These are phyloP conservation scores for Teunomyces funiuensis DNA, from an alignment of 805 yeast genomes.

Conservation along the genomic window DNA sequence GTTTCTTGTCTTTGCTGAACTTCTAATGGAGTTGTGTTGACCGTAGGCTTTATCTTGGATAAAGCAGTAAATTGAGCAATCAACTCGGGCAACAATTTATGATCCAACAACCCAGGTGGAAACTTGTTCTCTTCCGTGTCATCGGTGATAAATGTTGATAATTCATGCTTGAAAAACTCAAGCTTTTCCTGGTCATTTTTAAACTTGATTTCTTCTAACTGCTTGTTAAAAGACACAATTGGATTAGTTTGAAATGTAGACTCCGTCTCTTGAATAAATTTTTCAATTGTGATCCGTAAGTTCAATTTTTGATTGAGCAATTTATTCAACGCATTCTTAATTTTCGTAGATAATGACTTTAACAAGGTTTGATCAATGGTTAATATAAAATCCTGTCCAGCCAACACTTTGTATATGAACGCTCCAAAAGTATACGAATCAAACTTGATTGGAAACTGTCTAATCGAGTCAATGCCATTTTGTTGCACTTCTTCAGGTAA, in stretches of 20 bases:
- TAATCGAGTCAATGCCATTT: constrained; percentile 43
- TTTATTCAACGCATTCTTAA: constrained; percentile 25
- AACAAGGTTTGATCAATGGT: not conserved
- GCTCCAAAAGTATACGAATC: constrained; percentile 68
- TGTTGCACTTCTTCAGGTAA: constrained; percentile 50
- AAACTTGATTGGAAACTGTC: constrained; percentile 42
- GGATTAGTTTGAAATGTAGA: constrained; percentile 36
- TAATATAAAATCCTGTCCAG: not conserved
- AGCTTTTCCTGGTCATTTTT: constrained; percentile 55
- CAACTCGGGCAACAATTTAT: constrained; percentile 71
- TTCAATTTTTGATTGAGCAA: constrained; percentile 36
- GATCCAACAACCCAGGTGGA: constrained; percentile 57
- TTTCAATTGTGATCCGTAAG: constrained; percentile 32
- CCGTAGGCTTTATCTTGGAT: constrained; percentile 25
- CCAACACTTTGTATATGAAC: constrained; percentile 47
- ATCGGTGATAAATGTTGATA: constrained; percentile 19
- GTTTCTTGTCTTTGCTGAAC: constrained; percentile 36
- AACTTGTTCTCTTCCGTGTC: constrained; percentile 16
- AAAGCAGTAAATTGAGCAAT: constrained; percentile 41
- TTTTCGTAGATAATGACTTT: not conserved
- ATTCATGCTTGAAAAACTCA: constrained; percentile 34
- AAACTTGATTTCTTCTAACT: constrained; percentile 56
- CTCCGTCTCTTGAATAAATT: constrained; percentile 26
- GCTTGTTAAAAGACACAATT: constrained; percentile 52
- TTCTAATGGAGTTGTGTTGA: constrained; percentile 29